Evolutionary conservation across 345 rosid species (phyloP).

Genomic region (Syzygium aromaticum): DNA sequence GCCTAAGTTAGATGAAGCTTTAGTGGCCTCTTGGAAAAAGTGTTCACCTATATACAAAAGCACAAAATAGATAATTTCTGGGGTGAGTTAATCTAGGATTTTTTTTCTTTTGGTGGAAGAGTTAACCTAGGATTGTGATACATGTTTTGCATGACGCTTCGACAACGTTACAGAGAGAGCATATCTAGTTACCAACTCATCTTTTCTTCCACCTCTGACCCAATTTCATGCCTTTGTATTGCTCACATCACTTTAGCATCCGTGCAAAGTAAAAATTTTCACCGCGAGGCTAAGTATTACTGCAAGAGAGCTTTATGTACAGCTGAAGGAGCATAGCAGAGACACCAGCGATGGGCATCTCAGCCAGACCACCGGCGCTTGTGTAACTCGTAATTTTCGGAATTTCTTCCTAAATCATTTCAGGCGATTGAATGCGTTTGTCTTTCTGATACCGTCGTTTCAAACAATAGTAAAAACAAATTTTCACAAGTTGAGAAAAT

Average conservation of each 20-base stretch:
- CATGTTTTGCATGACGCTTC: accelerated
- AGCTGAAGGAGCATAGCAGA: not conserved
- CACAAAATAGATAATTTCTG: too few species aligned
- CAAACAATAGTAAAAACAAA: not conserved
- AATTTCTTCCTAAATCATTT: not conserved
- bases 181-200: not conserved
- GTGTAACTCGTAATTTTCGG: not conserved
- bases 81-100: accelerated
- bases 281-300: not conserved
- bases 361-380: not conserved
- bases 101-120: too few species aligned
- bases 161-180: too few species aligned
- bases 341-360: not conserved
- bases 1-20: too few species aligned
- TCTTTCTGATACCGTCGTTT: accelerated
- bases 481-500: not conserved
- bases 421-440: not conserved
- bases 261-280: not conserved
- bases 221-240: not conserved
- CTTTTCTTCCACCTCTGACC: not conserved
- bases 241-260: not conserved
- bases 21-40: accelerated
- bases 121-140: too few species aligned
- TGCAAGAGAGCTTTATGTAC: not conserved
- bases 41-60: accelerated